Conservation (phyloP, 75 land plant species). For the Picea glauca region DNA sequence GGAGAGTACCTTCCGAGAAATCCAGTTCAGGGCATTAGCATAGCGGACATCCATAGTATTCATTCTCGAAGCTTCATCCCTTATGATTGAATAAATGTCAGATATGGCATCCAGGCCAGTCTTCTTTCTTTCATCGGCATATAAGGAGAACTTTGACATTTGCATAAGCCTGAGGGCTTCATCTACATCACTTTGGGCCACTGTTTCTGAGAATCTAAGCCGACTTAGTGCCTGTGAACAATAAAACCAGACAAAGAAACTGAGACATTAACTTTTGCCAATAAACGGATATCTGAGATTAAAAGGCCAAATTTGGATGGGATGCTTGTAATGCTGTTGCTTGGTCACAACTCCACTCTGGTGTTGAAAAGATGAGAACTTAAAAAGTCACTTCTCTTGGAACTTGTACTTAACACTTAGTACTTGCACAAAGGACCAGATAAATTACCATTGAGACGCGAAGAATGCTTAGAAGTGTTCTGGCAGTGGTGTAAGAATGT, state of each 20-base stretch:
- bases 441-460: slow-evolving; percentile 85
- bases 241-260: background rate
- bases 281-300: background rate
- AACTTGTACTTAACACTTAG: no score
- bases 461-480: slow-evolving; percentile 94
- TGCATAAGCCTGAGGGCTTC: slow-evolving; percentile 96
- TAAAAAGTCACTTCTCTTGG: no score
- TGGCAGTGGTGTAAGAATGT: slow-evolving; percentile 91
- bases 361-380: no score
- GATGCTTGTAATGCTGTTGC: no score
- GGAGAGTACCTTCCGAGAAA: slow-evolving; percentile 77
- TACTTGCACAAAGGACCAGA: background rate
- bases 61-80: slow-evolving; percentile 88
- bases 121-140: slow-evolving; percentile 83
- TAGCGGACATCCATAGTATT: slow-evolving; percentile 73
- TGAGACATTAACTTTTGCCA: background rate
- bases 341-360: no score
- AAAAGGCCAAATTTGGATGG: background rate
- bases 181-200: slow-evolving; percentile 97
- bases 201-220: slow-evolving; percentile 79
- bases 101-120: slow-evolving; percentile 95
- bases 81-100: slow-evolving; percentile 87
- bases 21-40: slow-evolving; percentile 87
- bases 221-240: slow-evolving; percentile 76
- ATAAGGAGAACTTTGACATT: slow-evolving; percentile 96